A percentile compares a stretch with the other conserved stretches of the same genome.
Evolutionary conservation across 306 rosid species (phyloP).

Genomic region (Cucumis cinereus): DNA sequence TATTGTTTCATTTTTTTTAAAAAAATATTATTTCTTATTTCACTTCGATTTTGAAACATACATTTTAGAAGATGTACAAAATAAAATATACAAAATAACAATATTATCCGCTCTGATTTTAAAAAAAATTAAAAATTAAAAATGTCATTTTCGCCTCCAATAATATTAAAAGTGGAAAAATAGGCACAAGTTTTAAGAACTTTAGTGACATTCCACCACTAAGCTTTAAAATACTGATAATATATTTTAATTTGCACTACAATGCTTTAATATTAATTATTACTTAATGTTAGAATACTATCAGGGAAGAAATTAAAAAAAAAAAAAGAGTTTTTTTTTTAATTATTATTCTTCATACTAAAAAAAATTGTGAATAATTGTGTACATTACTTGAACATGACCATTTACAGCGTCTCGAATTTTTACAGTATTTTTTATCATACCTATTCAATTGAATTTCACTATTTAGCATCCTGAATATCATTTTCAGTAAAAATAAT

Average conservation of each 20-base stretch:
- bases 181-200: background rate
- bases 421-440: background rate
- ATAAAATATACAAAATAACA: no score
- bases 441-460: background rate
- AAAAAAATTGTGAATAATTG: background rate
- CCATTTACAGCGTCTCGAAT: background rate
- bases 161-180: background rate
- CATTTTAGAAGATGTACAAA: no score
- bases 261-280: background rate
- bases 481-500: no score
- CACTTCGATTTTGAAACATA: no score
- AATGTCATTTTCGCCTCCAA: background rate
- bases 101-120: no score
- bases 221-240: background rate
- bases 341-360: no score
- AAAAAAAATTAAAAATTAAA: no score
- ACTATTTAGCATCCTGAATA: background rate
- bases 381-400: background rate
- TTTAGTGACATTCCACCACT: slow-evolving; percentile 4
- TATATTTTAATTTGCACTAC: background rate
- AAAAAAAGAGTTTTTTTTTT: no score
- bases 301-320: no score
- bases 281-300: background rate
- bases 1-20: no score
- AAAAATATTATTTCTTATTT: no score